Evolutionary conservation across 2,329 filamentous ascomycete genomes (phyloP), one percentile per base, ranked within the genome.

Genomic region (Cryphonectria japonica): DNA sequence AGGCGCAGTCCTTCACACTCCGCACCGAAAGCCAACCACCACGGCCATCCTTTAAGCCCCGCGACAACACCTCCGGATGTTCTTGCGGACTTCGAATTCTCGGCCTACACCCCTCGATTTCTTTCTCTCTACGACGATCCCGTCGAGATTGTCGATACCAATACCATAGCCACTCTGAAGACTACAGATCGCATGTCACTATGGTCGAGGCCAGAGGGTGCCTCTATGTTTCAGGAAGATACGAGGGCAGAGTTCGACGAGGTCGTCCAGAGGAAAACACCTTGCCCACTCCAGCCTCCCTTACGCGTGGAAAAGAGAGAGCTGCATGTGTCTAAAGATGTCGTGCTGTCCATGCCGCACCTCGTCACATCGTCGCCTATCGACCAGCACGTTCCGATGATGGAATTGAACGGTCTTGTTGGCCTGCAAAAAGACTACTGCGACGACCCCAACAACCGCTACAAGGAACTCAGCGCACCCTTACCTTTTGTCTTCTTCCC

Each of bases 401-500:
- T 89, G 72, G 89, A 98, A 80, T 86, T 98, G 62, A 95, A 94
- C 76, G 92, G 92, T 34, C 87, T 91, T 75, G 89, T 95, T 64
- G 92, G 92, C 2, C 89, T 92, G 73, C 89, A 94, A 75, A 89
- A 90, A 65, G 87, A 92, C 71, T 94, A 94, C 75, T 93, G 90
- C 74, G 84, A 86, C 14, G 87, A 92, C 68, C 83, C 87, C 0
- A 85, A 85, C 41, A 93, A 92, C 75, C 84, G 89, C 11, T 94
- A 91, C 91, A 82, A 86, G 46, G 90, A 92, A 67, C 80, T 93
- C 14, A 87, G 85, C 19, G 88, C 87, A 3, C 88, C 89, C 3
- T 81, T 90, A 1, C 93, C 93, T 0, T 94, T 94, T 76, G 92
- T 95, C 34, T 93, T 95, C 78, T 95, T 98, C 80, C 95, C 97